Conservation (phyloP, 257 asterid species). For the Nicotiana otophora region DNA sequence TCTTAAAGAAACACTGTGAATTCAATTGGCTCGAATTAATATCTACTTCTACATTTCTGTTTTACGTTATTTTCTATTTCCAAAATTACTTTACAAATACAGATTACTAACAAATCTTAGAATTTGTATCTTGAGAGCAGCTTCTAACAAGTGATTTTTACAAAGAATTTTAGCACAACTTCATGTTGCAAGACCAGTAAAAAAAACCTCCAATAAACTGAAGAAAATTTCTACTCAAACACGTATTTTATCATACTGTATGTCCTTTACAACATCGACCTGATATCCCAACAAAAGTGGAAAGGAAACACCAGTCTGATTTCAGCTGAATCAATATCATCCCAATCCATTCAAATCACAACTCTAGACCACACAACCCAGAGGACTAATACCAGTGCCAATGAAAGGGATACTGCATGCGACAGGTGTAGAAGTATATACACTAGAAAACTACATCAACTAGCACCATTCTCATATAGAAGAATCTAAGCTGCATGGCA, state of each 20-base stretch:
- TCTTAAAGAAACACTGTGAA: no score
- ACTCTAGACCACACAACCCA: background rate
- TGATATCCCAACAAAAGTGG: background rate
- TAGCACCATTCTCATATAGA: slow-evolving; percentile 6
- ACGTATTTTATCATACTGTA: background rate
- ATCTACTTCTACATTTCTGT: no score
- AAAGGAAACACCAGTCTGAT: background rate
- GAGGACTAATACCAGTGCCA: background rate
- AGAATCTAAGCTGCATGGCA: background rate
- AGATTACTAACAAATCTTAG: background rate
- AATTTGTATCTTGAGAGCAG: background rate
- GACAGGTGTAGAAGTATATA: background rate
- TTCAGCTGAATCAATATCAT: background rate
- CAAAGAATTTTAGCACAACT: background rate
- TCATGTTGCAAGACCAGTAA: background rate
- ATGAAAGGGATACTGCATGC: background rate
- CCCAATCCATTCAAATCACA: background rate
- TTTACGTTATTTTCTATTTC: no score
- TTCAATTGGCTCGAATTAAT: no score
- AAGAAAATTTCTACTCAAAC: background rate
- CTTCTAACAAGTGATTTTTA: background rate
- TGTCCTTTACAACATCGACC: background rate
- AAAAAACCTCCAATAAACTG: background rate
- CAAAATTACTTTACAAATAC: no score
- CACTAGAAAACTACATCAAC: background rate